Evolutionary conservation across 257 asterid species (phyloP).

Genomic region (Mentha longifolia): DNA sequence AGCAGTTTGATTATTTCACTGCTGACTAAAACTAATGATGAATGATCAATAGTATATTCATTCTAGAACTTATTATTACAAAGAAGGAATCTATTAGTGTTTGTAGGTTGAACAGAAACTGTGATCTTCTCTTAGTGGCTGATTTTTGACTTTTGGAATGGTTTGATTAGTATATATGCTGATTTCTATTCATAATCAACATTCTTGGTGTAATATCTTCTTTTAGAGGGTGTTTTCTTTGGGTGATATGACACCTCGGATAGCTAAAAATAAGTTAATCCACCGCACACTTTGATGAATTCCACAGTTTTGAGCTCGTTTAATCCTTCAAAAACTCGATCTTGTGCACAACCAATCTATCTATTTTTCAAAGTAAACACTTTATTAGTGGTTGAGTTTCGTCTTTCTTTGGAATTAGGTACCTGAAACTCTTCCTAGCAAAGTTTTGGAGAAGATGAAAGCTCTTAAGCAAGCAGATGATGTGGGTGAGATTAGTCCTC

Average conservation of each 20-base stretch:
- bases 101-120: background rate
- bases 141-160: no score
- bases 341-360: background rate
- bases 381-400: background rate
- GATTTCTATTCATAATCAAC: background rate
- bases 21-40: background rate
- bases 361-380: no score
- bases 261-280: background rate
- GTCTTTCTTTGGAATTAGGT: constrained; percentile 46
- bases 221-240: background rate
- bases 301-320: background rate
- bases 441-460: constrained; percentile 79
- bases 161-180: background rate
- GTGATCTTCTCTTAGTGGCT: background rate
- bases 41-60: background rate
- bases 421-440: constrained; percentile 74
- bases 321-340: background rate
- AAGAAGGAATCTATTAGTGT: background rate
- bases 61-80: background rate
- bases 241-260: background rate
- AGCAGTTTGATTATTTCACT: constrained; percentile 12
- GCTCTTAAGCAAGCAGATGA: constrained; percentile 75
- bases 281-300: background rate
- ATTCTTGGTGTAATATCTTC: background rate
- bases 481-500: constrained; percentile 77